Conservation (phyloP, 306 rosid species). For the Mimosa bimucronata region DNA sequence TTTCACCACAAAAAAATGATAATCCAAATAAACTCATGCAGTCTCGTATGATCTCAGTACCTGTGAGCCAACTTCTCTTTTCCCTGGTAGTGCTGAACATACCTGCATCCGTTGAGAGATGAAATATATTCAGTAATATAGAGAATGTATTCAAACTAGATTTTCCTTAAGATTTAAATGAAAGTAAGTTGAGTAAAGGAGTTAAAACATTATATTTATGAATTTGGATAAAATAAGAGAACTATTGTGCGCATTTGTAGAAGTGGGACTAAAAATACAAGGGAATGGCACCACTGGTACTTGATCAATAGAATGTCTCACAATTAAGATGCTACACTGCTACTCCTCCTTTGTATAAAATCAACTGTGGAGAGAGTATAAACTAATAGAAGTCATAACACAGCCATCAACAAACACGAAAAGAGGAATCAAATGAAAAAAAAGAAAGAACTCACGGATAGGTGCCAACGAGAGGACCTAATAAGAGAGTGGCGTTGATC, state of each 20-base stretch:
- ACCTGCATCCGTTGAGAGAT: constrained; percentile 57
- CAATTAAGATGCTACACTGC: neutral
- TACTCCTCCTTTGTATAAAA: too few species aligned
- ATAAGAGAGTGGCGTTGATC: constrained; percentile 73
- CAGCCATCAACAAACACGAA: too few species aligned
- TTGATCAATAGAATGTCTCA: neutral
- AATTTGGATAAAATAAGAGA: too few species aligned
- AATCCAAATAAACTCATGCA: too few species aligned
- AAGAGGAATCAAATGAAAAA: too few species aligned
- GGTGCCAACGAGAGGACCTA: constrained; percentile 65
- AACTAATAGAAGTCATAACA: too few species aligned
- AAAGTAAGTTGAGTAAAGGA: too few species aligned
- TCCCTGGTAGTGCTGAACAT: constrained; percentile 60
- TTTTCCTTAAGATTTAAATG: neutral
- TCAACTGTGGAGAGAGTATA: too few species aligned
- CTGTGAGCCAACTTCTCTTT: constrained; percentile 60
- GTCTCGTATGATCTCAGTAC: constrained; percentile 4
- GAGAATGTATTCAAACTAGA: neutral
- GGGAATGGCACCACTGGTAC: neutral
- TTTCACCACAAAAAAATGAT: neutral
- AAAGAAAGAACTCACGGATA: constrained; percentile 62
- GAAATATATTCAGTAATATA: too few species aligned
- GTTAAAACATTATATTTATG: too few species aligned
- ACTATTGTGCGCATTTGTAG: too few species aligned
- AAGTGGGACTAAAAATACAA: too few species aligned